phyloP scores from a whole-genome alignment of 140 eudicot genomes.

The Anethum foeniculum region DNA sequence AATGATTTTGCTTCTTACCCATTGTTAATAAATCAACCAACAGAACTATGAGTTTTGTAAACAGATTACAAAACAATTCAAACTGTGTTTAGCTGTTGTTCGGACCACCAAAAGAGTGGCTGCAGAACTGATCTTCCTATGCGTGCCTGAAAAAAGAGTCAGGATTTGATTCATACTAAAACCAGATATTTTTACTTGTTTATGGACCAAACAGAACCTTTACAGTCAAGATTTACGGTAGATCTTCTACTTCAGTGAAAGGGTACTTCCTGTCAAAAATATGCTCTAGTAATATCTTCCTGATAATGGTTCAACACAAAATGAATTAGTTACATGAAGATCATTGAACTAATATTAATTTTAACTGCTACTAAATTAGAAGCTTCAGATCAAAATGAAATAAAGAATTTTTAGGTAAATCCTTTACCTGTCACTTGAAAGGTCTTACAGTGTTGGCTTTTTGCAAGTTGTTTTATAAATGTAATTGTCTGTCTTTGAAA shows the following conservation, averaged over 20 bases:
- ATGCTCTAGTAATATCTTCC: too few relatives aligned
- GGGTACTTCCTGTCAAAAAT: too few relatives aligned
- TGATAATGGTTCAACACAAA: too few relatives aligned
- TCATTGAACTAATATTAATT: too few relatives aligned
- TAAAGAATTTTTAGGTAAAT: neutral
- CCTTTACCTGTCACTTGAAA: neutral
- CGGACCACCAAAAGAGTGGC: neutral
- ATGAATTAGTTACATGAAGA: too few relatives aligned
- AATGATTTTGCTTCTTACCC: neutral
- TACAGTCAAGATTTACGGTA: too few relatives aligned
- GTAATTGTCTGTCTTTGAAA: neutral
- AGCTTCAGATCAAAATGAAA: too few relatives aligned
- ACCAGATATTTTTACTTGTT: too few relatives aligned
- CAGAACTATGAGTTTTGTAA: neutral
- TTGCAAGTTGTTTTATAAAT: neutral
- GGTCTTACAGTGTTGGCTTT: neutral
- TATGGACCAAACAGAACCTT: too few relatives aligned
- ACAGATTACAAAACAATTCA: neutral
- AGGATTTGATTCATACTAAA: too few relatives aligned
- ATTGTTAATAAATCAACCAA: neutral
- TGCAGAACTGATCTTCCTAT: neutral
- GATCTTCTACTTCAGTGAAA: too few relatives aligned
- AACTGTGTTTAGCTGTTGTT: neutral
- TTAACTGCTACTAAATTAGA: too few relatives aligned
- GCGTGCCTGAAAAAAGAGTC: neutral